Base-by-base conservation (phyloP, 2,329 filamentous ascomycete genomes). In the Arthrinium phaeospermum region DNA sequence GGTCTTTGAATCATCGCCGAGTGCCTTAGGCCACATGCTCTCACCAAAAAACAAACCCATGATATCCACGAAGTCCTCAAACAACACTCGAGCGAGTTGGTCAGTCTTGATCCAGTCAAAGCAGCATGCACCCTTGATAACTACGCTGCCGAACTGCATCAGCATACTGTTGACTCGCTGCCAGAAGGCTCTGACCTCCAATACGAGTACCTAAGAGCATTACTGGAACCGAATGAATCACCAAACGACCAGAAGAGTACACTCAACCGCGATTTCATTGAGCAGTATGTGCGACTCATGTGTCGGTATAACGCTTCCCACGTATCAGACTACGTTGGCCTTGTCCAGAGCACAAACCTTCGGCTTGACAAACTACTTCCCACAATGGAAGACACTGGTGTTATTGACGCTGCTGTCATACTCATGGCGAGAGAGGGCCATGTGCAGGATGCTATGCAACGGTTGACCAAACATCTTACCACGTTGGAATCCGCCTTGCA, bases 381-480 rank as follows among this genome's bases (percentile, higher is more conserved):
- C 4, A 91, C 92, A 0, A 94, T 99, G 87, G 97, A 99, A 81
- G 90, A 93, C 74, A 95, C 92, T 57, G 95, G 95, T 0, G 94
- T 96, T 6, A 91, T 99, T 67, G 96, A 99, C 83, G 97, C 95
- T 5, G 96, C 95, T 0, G 94, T 99, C 8, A 91, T 98, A 1
- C 86, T 99, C 13, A 93, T 99, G 88, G 94, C 94, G 51, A 90
- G 94, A 72, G 95, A 98, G 79, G 96, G 97, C 0, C 91, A 96
- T 78, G 88, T 96, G 16, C 89, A 90, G 73, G 89, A 92, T 77
- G 96, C 95, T 7, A 97, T 99, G 92, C 88, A 91, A 71, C 91
- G 96, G 68, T 88, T 99, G 30, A 89, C 94, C n/a, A 89, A 88
- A 76, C 96, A 99, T 79, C 83, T 99, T 37, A 87, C 88, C 49